Evolutionary conservation across 176 grass and related monocot species (phyloP), one percentile per base, ranked within the genome.

Genomic region (Tillandsia fasciculata): DNA sequence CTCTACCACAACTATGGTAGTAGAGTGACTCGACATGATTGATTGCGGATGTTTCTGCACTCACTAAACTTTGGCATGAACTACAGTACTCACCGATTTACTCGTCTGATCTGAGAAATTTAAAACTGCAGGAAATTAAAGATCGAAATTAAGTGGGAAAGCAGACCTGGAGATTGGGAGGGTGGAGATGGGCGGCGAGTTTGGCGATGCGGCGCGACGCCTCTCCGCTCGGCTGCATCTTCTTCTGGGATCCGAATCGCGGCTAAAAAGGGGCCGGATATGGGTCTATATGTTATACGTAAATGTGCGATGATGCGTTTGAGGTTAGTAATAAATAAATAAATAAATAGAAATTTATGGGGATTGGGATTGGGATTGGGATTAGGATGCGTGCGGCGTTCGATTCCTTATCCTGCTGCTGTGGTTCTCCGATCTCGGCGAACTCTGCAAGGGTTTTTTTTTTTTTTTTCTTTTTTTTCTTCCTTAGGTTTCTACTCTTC

Each of bases 121-220:
- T 42, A 42, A 42, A 6, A 42, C 7, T 42, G 7, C 33, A 42
- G 33, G 33, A 5, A 5, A 42, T 24, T 24, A 24, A 49, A 26
- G 63, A 3, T 49, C 8, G 10, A 0, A 51, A 12, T 28, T 42
- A 5, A 52, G 49, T 65, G 6, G 52, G 18, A 3, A 56, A 10
- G 64, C 26, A 66, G 47, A 92, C 91, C 91, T 85, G 85, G 9
- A 71, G 69, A 26, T 66, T 17, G 52, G 65, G 64, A 49, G 77
- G 82, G 20, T 61, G 71, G 2, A 96, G 87, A 77, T 96, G 91
- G 18, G 82, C 68, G 3, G 87, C 80, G 57, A 96, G 22, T 74
- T 71, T 71, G 0, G 80, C 84, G 73, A 96, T 85, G 54, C 87
- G 80, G 77, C 78, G 83, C 11, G 76, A 74, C 9, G 83, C 83